A percentile compares a stretch with the other conserved stretches of the same genome.
phyloP scores from a whole-genome alignment of 2,329 filamentous ascomycete species.

The Aspergillus spinulosporus region DNA sequence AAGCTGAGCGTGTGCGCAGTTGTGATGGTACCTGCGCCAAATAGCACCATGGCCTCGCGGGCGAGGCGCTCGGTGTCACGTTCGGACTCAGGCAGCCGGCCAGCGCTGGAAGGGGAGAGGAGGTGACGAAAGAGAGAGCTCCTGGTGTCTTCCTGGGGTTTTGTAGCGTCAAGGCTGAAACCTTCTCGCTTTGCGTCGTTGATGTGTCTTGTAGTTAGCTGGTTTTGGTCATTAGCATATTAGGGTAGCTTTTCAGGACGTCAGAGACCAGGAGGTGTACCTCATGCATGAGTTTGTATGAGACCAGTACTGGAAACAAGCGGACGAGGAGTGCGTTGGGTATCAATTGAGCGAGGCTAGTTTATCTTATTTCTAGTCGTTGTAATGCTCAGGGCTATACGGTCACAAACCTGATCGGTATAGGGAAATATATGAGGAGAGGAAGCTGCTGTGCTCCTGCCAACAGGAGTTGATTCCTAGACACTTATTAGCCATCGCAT shows the following conservation, averaged over 20 bases:
- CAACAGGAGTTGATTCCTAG: background rate
- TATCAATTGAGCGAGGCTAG: no score
- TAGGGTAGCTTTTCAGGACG: background rate
- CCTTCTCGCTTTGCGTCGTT: background rate
- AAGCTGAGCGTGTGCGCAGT: background rate
- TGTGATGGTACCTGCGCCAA: background rate
- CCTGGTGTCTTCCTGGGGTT: background rate
- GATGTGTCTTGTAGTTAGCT: background rate
- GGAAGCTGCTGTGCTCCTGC: no score
- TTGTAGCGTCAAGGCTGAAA: background rate
- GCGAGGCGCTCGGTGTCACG: background rate
- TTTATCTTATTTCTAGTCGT: no score
- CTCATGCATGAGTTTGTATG: background rate
- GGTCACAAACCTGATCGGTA: no score
- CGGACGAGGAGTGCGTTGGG: no score
- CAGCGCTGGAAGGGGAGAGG: background rate
- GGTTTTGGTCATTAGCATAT: background rate
- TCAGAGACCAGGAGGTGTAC: background rate
- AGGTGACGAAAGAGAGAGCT: slow-evolving; percentile 3
- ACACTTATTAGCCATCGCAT: background rate
- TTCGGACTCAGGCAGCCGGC: background rate
- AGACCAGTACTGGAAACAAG: no score
- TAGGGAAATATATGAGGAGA: no score
- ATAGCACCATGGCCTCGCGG: background rate
- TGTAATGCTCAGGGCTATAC: no score